These are phyloP conservation scores for Thelonectria discophora DNA, from an alignment of 2,329 filamentous ascomycete genomes.

Conservation along the genomic window DNA sequence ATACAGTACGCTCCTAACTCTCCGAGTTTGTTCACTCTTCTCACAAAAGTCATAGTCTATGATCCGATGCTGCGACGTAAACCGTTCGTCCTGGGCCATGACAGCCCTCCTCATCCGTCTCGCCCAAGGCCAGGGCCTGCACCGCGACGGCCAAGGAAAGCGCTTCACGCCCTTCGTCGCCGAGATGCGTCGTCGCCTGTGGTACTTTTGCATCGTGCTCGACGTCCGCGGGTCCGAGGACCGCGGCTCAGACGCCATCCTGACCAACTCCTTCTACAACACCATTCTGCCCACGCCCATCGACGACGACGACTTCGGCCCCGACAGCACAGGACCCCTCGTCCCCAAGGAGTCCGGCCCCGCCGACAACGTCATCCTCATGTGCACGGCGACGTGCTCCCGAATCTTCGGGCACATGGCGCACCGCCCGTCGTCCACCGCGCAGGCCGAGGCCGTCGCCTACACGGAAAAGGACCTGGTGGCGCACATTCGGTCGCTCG, in stretches of 20 bases:
- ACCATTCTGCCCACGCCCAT: conserved; percentile 61
- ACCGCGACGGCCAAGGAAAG: conserved; percentile 52
- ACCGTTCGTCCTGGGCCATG: conserved; percentile 54
- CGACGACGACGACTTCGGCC: conserved; percentile 61
- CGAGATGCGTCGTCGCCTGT: conserved; percentile 68
- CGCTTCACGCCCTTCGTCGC: conserved; percentile 60
- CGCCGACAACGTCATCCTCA: conserved; percentile 52
- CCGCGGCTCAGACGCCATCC: conserved; percentile 57
- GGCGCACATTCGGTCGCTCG: conserved; percentile 50
- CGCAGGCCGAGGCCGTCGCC: conserved; percentile 30
- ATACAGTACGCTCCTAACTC: conserved; percentile 43
- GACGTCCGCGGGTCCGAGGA: conserved; percentile 65
- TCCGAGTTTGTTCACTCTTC: not conserved
- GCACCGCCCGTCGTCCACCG: conserved; percentile 43
- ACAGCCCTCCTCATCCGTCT: conserved; percentile 54
- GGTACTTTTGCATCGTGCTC: conserved; percentile 70
- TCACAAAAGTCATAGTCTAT: conserved; percentile 42
- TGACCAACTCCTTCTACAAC: conserved; percentile 54
- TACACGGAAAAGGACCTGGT: conserved; percentile 53
- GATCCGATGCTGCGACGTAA: conserved; percentile 49
- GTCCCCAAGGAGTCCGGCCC: conserved; percentile 47
- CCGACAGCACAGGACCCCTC: conserved; percentile 48
- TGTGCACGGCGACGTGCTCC: conserved; percentile 53
- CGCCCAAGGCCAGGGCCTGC: conserved; percentile 53
- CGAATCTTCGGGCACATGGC: conserved; percentile 51